Evolutionary conservation across 306 rosid genomes (phyloP), one percentile per base, ranked within the genome.

Genomic region (Cicer yamashitae): DNA sequence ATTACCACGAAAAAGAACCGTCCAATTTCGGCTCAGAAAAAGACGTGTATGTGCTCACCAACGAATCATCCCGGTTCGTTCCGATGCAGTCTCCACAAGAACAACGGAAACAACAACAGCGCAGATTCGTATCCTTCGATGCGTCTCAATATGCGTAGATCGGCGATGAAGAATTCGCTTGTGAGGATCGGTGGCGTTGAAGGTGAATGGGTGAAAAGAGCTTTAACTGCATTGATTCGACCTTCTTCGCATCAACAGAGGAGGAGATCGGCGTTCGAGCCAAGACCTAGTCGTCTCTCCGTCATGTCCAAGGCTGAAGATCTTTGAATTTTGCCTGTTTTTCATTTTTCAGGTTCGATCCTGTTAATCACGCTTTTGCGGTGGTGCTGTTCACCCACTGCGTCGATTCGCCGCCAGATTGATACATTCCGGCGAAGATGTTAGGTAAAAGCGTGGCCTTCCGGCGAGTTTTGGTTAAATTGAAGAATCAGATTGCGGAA

Each of bases 131-230:
- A 52, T 47, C 96, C 97, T 1, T 73, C 93, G 0, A 83, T 70
- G 10, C 84, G 96, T 9, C 83, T 90, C 7, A 92, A 96, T 57
- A 96, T 92, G 99, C 93, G 91, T 18, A 89, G 96, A 82, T 96
- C 99, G 13, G 99, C 99, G 2, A 96, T 96, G 99, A 93, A 86
- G 77, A 96, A 96, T 71, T 96, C 99, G 40, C 64, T 96, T 37
- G 98, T 96, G 0, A 82, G 99, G 18, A 96, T 96, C 70, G 92
- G 98, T 34, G 90, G 98, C 0, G 99, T 96, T 1, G 99, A 96
- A 48, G 99, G 99, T 0, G 99, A 96, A 80, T 87, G 93, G 98
- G 98, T 96, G 39, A 92, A 89, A 69, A 62, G 99, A 20, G 98
- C 98, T 6, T 60, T 96, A 15, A 89, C 99, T 0, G 91, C 99